Evolutionary conservation across 768 basidiomycete genomes (phyloP), one percentile per base, ranked within the genome.

Genomic region (Rhodotorula toruloides): DNA sequence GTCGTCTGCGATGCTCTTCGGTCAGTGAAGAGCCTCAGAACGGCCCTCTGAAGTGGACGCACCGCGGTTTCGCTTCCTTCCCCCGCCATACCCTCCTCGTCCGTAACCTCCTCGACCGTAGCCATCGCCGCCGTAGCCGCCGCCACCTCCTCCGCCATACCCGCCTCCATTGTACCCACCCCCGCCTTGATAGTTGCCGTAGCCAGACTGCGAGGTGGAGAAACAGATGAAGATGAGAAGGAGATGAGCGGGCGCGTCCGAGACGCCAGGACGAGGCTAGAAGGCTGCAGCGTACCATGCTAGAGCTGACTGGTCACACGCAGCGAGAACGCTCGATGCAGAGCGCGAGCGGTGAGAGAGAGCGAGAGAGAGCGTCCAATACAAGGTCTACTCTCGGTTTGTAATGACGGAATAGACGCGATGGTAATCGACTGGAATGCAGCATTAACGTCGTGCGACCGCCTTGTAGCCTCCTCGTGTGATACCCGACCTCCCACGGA

Each of bases 1-100:
- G 53, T 58, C 76, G 68, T 65, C 76, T 67, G 60, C 64, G 46
- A n/a, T n/a, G n/a, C n/a, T n/a, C n/a, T n/a, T n/a, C n/a, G n/a
- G n/a, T n/a, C n/a, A n/a, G n/a, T n/a, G n/a, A n/a, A n/a, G n/a
- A n/a, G n/a, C n/a, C n/a, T n/a, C n/a, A n/a, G n/a, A n/a, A n/a
- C n/a, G n/a, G n/a, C n/a, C n/a, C n/a, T n/a, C n/a, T n/a, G n/a
- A n/a, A n/a, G n/a, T n/a, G 17, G 37, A 17, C 60, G 25, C 32
- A 55, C 53, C 61, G 36, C 61, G 52, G 13, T 11, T 37, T 22
- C 54, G 52, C 49, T 56, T 56, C 44, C 60, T 29, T 7, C 53
- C 39, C 22, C 68, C 63, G 39, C 65, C 60, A 42, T 65, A 46
- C 17, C 63, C 64, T 32, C 71, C 58, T 14, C 59, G 54, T 14